phyloP scores from a whole-genome alignment of 1,139 yeast species.

The Suhomyces chickasaworum region DNA sequence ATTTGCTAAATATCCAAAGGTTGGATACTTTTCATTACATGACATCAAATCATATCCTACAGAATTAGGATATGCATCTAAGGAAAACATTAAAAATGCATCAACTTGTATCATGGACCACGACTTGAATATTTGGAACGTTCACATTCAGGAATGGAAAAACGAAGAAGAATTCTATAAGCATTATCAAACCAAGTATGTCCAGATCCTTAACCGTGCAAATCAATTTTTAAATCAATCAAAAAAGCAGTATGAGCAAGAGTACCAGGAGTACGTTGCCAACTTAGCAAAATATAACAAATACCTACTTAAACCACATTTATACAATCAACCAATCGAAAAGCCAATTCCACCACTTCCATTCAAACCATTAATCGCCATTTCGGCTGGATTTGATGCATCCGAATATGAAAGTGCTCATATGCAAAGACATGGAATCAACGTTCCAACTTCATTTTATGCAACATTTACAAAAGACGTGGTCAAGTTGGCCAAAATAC shows the following conservation, averaged over 20 bases:
- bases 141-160: conserved; percentile 70
- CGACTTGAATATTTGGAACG: conserved; percentile 81
- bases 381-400: conserved; percentile 90
- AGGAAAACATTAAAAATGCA: conserved; percentile 72
- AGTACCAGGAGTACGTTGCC: conserved; percentile 35
- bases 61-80: conserved; percentile 74
- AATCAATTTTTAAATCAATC: conserved; percentile 62
- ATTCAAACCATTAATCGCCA: conserved; percentile 69
- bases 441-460: conserved; percentile 82
- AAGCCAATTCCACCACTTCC: conserved; percentile 47
- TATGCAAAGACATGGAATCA: conserved; percentile 85
- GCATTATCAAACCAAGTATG: conserved; percentile 64
- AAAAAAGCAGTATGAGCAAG: conserved; percentile 45
- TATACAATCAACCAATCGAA: conserved; percentile 26
- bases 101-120: conserved; percentile 82
- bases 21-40: conserved; percentile 83
- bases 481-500: conserved; percentile 62
- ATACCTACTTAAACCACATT: conserved; percentile 34
- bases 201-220: conserved; percentile 65
- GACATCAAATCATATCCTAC: conserved; percentile 89
- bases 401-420: conserved; percentile 78
- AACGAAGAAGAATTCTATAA: conserved; percentile 65
- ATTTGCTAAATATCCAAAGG: conserved; percentile 58
- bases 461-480: conserved; percentile 74
- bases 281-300: conserved; percentile 33